Conservation (phyloP, 192 early-diverging fungal genomes). For the Coemansia sp. region DNA sequence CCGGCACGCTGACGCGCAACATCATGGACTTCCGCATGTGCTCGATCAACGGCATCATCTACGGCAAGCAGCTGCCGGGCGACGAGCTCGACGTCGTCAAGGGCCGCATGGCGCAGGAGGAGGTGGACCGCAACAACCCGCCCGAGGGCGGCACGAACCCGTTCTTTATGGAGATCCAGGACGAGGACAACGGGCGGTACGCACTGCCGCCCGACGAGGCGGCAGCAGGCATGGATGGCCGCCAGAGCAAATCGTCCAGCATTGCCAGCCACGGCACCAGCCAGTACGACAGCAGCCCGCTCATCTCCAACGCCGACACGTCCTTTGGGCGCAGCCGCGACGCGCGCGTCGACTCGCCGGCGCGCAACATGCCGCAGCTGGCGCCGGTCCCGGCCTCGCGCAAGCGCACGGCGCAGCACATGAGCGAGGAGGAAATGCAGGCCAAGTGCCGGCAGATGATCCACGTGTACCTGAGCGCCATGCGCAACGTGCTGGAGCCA, state of each 20-base stretch:
- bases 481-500: conserved; percentile 67
- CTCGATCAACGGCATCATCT: conserved; percentile 80
- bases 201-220: conserved; percentile 4
- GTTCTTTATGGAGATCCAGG: conserved; percentile 41
- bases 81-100: conserved; percentile 64
- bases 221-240: background rate
- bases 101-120: conserved; percentile 52
- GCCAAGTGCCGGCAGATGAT: conserved; percentile 51
- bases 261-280: conserved; percentile 31
- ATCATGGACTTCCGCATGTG: conserved; percentile 96
- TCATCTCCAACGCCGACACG: conserved; percentile 36
- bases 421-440: conserved; percentile 33
- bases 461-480: conserved; percentile 54
- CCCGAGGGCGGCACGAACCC: conserved; percentile 43
- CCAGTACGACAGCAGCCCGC: conserved; percentile 48
- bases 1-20: conserved; percentile 93
- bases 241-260: conserved; percentile 34
- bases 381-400: conserved; percentile 6
- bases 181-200: conserved; percentile 17
- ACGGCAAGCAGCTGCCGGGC: conserved; percentile 75
- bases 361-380: background rate
- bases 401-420: conserved; percentile 24
- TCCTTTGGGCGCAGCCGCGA: background rate
- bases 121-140: conserved; percentile 54
- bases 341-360: conserved; percentile 1